Evolutionary conservation across 192 early-diverging fungal genomes (phyloP).

Genomic region (Coemansia sp.): DNA sequence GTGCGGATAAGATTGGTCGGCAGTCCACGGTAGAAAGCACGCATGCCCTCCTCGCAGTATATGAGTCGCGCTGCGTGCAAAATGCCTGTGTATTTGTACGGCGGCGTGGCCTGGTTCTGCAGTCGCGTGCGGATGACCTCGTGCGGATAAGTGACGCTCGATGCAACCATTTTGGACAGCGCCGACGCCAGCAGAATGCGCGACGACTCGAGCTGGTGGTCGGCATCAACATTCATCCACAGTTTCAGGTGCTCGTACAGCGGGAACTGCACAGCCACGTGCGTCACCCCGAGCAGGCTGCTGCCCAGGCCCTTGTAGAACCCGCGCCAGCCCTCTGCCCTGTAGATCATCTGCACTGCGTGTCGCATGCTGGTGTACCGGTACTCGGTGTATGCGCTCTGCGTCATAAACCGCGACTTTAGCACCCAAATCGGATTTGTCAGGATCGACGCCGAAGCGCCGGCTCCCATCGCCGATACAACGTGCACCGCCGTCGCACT

Average conservation of each 20-base stretch:
- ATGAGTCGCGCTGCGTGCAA: constrained; percentile 75
- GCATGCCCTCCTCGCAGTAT: constrained; percentile 70
- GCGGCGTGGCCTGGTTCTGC: constrained; percentile 77
- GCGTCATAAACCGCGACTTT: constrained; percentile 88
- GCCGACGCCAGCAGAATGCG: constrained; percentile 80
- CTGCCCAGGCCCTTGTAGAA: constrained; percentile 93
- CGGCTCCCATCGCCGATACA: constrained; percentile 83
- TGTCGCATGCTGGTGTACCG: constrained; percentile 80
- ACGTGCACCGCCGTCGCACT: constrained; percentile 66
- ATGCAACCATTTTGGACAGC: constrained; percentile 86
- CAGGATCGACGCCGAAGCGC: constrained; percentile 69
- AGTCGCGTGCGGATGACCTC: constrained; percentile 92
- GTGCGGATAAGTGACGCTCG: constrained; percentile 90
- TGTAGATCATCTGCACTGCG: constrained; percentile 75
- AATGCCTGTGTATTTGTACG: constrained; percentile 81
- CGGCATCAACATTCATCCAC: constrained; percentile 19
- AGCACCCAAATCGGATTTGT: constrained; percentile 94
- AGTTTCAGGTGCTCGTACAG: constrained; percentile 88
- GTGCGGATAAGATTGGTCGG: constrained; percentile 83
- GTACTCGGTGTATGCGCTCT: constrained; percentile 70
- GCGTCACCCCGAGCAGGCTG: constrained; percentile 87
- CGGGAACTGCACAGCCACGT: constrained; percentile 94
- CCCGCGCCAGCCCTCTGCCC: constrained; percentile 73
- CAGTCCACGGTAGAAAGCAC: constrained; percentile 87
- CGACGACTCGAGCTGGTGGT: constrained; percentile 32